A percentile compares a stretch with the other conserved stretches of the same genome.
Evolutionary conservation across 163 green algal species (phyloP).

Genomic region (Chlorella variabilis): DNA sequence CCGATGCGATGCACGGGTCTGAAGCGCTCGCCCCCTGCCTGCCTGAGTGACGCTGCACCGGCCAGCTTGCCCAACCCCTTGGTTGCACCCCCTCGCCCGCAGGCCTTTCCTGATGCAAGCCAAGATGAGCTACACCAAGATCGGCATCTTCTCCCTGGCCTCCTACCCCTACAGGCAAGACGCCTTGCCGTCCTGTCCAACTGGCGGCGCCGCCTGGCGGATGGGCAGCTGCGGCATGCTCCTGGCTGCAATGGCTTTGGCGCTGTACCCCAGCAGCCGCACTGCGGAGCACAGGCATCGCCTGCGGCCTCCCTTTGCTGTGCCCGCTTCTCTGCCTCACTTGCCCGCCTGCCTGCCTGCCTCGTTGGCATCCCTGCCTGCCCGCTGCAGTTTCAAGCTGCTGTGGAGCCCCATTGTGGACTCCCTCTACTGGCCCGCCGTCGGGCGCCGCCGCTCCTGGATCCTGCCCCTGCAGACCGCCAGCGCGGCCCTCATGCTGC

Average conservation of each 20-base stretch:
- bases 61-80: too few species aligned
- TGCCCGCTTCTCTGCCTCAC: not conserved
- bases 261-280: too few species aligned
- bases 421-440: constrained; percentile 63
- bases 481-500: constrained; percentile 61
- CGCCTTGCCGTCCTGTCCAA: not conserved
- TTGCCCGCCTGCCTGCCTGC: not conserved
- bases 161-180: constrained; percentile 84
- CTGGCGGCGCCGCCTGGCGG: too few species aligned
- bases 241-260: too few species aligned
- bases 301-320: too few species aligned
- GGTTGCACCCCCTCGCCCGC: too few species aligned
- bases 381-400: constrained; percentile 86
- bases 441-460: constrained; percentile 91
- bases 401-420: constrained; percentile 96
- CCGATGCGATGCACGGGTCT: not conserved
- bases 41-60: too few species aligned
- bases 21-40: too few species aligned
- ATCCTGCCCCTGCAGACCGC: constrained; percentile 76
- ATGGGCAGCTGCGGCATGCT: too few species aligned
- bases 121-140: constrained; percentile 79
- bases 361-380: not conserved
- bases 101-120: constrained; percentile 88
- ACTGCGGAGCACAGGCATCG: too few species aligned
- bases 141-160: constrained; percentile 90